Conservation (phyloP, 148 eudicot species). For the Pouteria glomerata region DNA sequence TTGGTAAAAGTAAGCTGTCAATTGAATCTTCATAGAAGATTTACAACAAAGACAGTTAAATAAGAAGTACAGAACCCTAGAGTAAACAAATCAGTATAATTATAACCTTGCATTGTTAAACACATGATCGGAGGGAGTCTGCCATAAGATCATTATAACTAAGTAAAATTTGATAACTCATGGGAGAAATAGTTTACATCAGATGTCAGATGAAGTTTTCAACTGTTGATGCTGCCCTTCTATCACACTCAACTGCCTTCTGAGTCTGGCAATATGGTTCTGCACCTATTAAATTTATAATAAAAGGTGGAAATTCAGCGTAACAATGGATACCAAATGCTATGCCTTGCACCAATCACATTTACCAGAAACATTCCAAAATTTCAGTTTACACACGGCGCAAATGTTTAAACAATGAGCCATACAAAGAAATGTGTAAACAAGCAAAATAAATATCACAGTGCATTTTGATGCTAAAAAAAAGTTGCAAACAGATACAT, state of each 20-base stretch:
- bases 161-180: too few relatives aligned
- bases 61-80: background rate
- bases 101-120: background rate
- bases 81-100: background rate
- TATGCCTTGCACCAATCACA: too few relatives aligned
- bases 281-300: conserved; percentile 38
- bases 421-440: too few relatives aligned
- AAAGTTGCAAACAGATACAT: too few relatives aligned
- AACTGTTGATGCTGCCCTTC: conserved; percentile 60
- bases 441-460: too few relatives aligned
- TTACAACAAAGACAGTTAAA: background rate
- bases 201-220: conserved; percentile 43
- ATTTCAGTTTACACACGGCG: too few relatives aligned
- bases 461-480: too few relatives aligned
- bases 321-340: too few relatives aligned
- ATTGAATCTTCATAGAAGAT: conserved; percentile 4
- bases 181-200: too few relatives aligned
- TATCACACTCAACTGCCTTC: conserved; percentile 66
- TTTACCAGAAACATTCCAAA: too few relatives aligned
- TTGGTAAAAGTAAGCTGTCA: too few relatives aligned
- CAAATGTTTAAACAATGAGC: too few relatives aligned
- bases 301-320: background rate
- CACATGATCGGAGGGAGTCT: background rate
- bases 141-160: background rate
- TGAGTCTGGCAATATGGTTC: conserved; percentile 67